Conservation (phyloP, 805 yeast species). For the Yarrowia sp. region DNA sequence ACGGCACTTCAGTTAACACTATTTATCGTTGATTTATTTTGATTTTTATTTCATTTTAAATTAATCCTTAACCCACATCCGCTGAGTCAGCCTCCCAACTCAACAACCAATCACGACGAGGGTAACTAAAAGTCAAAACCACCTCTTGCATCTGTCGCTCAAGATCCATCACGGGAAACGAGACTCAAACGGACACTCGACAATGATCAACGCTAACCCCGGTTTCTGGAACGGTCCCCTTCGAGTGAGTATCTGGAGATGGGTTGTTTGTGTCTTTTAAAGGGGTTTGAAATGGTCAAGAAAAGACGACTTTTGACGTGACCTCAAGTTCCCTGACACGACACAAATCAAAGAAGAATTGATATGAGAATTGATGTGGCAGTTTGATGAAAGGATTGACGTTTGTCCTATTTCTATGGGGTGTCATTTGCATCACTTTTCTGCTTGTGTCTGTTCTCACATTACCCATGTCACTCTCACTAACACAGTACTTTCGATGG, state of each 20-base stretch:
- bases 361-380: too few relatives aligned
- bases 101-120: constrained; percentile 22
- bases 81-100: constrained; percentile 8
- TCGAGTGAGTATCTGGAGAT: constrained; percentile 40
- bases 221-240: constrained; percentile 50
- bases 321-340: too few relatives aligned
- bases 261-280: neutral
- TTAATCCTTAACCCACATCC: neutral
- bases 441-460: too few relatives aligned
- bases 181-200: constrained; percentile 26
- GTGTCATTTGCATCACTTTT: neutral
- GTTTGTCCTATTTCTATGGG: too few relatives aligned
- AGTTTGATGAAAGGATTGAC: too few relatives aligned
- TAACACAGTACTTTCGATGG: constrained; percentile 57
- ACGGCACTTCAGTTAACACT: too few relatives aligned
- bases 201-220: constrained; percentile 42
- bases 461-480: neutral
- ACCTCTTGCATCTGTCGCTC: constrained; percentile 9
- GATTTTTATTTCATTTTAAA: neutral
- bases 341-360: too few relatives aligned
- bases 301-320: too few relatives aligned
- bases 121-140: constrained; percentile 34
- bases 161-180: constrained; percentile 26
- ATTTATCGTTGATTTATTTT: too few relatives aligned
- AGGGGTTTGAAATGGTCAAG: too few relatives aligned